A percentile compares a stretch with the other conserved stretches of the same genome.
These are phyloP conservation scores for Aspergillus carbonarius DNA, from an alignment of 2,329 filamentous ascomycete species.

Conservation along the genomic window DNA sequence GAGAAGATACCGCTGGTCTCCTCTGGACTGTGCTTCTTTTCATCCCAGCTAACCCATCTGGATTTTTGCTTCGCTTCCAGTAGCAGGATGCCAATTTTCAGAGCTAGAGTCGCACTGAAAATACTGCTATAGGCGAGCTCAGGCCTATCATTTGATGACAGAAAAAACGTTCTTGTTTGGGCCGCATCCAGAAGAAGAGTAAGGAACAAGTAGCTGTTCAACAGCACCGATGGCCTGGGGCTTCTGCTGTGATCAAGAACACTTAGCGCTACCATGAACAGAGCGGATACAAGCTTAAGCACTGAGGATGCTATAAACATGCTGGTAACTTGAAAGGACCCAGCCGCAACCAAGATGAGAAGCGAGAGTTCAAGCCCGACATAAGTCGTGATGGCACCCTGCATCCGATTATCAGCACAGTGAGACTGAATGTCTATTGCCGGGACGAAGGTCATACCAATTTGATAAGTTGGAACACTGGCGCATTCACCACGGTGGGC, in stretches of 20 bases:
- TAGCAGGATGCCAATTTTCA: constrained; percentile 8
- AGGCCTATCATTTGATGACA: constrained; percentile 2
- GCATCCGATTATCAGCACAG: neutral
- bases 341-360: constrained; percentile 22
- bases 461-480: constrained; percentile 28
- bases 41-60: constrained; percentile 25
- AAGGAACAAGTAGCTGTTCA: constrained; percentile 43
- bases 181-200: constrained; percentile 43
- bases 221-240: constrained; percentile 41
- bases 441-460: constrained; percentile 17
- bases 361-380: constrained; percentile 22
- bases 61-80: constrained; percentile 27
- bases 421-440: neutral
- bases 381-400: neutral
- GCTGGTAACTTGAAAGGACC: constrained; percentile 12
- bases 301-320: constrained; percentile 32
- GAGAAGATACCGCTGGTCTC: constrained; percentile 34
- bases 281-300: constrained; percentile 27
- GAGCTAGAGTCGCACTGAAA: constrained; percentile 16
- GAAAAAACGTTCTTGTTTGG: constrained; percentile 36
- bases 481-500: constrained; percentile 32
- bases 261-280: constrained; percentile 9
- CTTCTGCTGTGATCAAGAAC: constrained; percentile 39
- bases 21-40: constrained; percentile 31
- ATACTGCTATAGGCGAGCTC: constrained; percentile 7